Base-by-base conservation (phyloP, 176 grass and related monocot genomes). In the Lolium multiflorum region DNA sequence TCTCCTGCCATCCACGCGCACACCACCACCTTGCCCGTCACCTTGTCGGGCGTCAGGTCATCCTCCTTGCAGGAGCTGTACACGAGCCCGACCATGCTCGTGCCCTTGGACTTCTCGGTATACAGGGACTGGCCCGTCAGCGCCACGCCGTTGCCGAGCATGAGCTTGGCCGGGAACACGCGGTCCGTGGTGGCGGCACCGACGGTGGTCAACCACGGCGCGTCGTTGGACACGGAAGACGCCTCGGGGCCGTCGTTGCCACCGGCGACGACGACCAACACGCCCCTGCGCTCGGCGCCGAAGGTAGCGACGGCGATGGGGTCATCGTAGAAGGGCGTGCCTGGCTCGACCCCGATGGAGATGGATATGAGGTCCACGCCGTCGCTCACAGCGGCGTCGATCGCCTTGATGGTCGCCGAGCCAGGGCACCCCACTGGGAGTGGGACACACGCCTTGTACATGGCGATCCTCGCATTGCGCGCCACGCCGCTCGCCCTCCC, bases 281-380 rank as follows among this genome's bases (percentile, higher is more conserved):
- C 55, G 6, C 85, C 85, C 1, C 4, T 14, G 3, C 81, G 74
- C 11, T 26, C 57, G 22, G 85, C 85, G 9, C 80, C 81, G n/a
- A 91, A 91, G 18, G 37, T 6, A 2, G 61, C 89, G 9, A 85
- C 66, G 55, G 89, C 39, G 2, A 80, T 9, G 6, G 24, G 0
- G 35, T 91, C 48, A 9, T 49, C 16, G 60, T 88, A 13, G 51
- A 84, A 84, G 18, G 50, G 11, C 0, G 9, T 2, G 2, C 3
- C 8, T 4, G 0, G 6, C 0, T 1, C 2, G 11, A 3, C 2
- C 1, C 75, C 85, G 8, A 84, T 0, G 58, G 89, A 91, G 2
- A 91, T 9, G 5, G 81, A 88, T 1, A 91, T 31, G 66, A 91
- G 50, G 76, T 91, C 86, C 1, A 91, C 85, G 18, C 89, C 89